Evolutionary conservation across 257 asterid genomes (phyloP).

Genomic region (Solanum tacnaense): DNA sequence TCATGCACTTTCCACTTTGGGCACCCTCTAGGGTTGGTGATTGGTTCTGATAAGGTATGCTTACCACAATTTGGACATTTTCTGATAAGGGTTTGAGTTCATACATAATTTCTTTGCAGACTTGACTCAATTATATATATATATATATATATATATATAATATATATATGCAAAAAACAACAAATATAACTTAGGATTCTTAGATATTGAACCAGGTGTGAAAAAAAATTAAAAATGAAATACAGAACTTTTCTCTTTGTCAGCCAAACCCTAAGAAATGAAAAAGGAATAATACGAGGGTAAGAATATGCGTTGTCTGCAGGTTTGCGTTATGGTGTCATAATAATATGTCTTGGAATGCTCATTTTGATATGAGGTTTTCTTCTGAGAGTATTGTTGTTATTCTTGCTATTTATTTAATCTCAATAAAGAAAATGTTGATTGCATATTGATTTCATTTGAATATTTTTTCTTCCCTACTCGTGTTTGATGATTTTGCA

Average conservation of each 20-base stretch:
- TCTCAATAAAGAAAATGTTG: not conserved
- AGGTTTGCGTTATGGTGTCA: not conserved
- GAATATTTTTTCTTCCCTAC: not conserved
- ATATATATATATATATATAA: not conserved
- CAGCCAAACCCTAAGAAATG: not conserved
- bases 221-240: not conserved
- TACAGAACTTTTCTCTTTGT: not conserved
- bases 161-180: not conserved
- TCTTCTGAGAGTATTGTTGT: not conserved
- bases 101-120: not conserved
- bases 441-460: not conserved
- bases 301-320: not conserved
- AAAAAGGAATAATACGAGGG: not conserved
- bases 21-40: constrained; percentile 16
- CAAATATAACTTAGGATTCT: not conserved
- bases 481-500: not conserved
- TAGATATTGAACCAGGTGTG: not conserved
- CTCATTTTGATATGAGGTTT: not conserved
- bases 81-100: not conserved
- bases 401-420: not conserved
- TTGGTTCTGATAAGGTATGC: constrained; percentile 15
- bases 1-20: constrained; percentile 38
- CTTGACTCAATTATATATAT: not conserved
- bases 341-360: not conserved
- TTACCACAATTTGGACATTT: not conserved